Evolutionary conservation across 352 stramenopile genomes (phyloP), one percentile per base, ranked within the genome.

Genomic region (Globisporangium megalacanthum): DNA sequence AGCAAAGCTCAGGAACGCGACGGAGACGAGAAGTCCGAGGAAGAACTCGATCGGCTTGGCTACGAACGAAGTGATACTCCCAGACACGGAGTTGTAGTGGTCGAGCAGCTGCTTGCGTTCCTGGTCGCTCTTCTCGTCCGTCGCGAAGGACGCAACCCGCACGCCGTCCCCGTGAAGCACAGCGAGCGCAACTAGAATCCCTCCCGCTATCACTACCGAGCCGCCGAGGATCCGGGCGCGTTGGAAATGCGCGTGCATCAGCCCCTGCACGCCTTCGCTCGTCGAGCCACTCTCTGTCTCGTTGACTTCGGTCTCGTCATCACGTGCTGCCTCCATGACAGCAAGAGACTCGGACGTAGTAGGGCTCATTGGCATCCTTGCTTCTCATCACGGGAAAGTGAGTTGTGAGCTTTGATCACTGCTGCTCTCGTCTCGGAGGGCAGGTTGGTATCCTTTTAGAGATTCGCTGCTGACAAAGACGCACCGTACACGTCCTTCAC

Each of bases 1-100:
- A 3, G 37, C 48, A 20, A 62, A 31, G 36, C 55, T 54, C 8
- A 61, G 35, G 19, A 54, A 49, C 20, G 20, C 45, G 0, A 11
- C 19, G 3, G 55, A 17, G 8, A 50, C 37, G 25, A 55, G 10
- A 6, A 61, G 25, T 0, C 31, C 46, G 8, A 55, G 25, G 48
- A 61, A 61, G 20, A 61, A 13, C 20, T 61, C 55, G 2, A 61
- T 22, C 0, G 55, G 55, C 35, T 50, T 61, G 11, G 46, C 14
- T 6, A 54, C 37, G 35, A 54, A 35, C 47, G 46, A 49, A 3
- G 37, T 36, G 25, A 62, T 20, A 1, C 29, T 52, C 11, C 49
- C 56, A 9, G 35, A 50, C 31, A 58, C 29, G 0, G 49, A 56
- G 49, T 63, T 63, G 57, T 58, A 58, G 35, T 35, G 20, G 31